phyloP scores from a whole-genome alignment of 495 filamentous ascomycete species.

The Daldinia concentrica region DNA sequence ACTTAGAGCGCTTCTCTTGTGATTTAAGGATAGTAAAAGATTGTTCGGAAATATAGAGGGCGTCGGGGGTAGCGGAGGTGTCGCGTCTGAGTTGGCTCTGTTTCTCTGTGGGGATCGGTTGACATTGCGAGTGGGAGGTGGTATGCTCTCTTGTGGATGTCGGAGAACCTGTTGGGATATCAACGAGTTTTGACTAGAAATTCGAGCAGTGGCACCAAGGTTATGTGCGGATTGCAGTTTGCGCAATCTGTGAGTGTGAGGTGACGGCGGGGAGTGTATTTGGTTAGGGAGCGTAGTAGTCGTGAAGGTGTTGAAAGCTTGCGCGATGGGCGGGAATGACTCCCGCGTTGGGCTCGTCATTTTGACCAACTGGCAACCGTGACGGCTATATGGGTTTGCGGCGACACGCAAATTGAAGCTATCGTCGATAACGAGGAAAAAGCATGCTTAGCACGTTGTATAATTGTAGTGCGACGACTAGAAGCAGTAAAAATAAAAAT shows the following conservation, averaged over 20 bases:
- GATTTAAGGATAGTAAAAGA: constrained; percentile 43
- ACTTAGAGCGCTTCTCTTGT: constrained; percentile 62
- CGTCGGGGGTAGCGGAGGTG: constrained; percentile 42
- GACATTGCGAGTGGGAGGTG: constrained; percentile 44
- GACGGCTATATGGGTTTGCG: constrained; percentile 7
- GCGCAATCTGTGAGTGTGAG: constrained; percentile 60
- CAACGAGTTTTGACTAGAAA: constrained; percentile 53
- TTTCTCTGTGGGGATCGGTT: constrained; percentile 65
- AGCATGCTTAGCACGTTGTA: constrained; percentile 19
- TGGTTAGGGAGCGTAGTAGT: constrained; percentile 32
- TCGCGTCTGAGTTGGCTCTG: constrained; percentile 79
- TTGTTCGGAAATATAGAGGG: constrained; percentile 30
- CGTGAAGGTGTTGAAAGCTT: constrained; percentile 33
- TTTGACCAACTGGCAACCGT: constrained; percentile 11
- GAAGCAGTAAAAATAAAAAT: not conserved
- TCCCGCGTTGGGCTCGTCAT: constrained; percentile 56
- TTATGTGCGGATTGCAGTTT: constrained; percentile 67
- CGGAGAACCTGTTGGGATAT: constrained; percentile 63
- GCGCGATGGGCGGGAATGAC: constrained; percentile 35
- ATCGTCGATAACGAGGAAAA: constrained; percentile 20
- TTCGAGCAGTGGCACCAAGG: constrained; percentile 53
- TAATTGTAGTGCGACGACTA: constrained; percentile 24
- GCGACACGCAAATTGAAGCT: constrained; percentile 20
- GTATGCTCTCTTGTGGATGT: constrained; percentile 42
- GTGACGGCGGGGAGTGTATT: constrained; percentile 53